Base-by-base conservation (phyloP, 106 monocot genomes). In the Allium sativum region DNA sequence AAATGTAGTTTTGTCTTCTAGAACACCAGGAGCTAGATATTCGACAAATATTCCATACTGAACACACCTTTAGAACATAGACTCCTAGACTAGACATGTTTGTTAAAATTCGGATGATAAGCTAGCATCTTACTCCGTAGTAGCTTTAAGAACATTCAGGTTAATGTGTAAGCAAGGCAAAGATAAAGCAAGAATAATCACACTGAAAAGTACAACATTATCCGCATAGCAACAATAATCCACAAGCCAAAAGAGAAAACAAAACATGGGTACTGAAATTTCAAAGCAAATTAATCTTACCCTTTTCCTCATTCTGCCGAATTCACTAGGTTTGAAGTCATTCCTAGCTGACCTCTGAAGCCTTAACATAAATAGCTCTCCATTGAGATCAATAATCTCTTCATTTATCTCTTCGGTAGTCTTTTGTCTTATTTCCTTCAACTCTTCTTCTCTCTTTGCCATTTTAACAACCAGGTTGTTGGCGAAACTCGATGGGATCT, bases 371-470 rank as follows among this genome's bases (percentile, higher is more conserved):
- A 88, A 74, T 40, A 93, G 77, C 75, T 93, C 93, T 9, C 93
- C 93, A 59, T 96, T 90, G 56, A 96, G 78, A 61, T 96, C 96
- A 47, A 91, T 55, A n/a, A 96, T 79, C 77, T 91, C 96, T 74
- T 96, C 96, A 40, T 91, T 84, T 45, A 96, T 73, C 68, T 82
- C 81, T 44, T 96, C 90, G 21, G 91, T 91, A 16, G 73, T 67
- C 80, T 76, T 91, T 7, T 43, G 56, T 66, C 96, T 67, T 2
- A 98, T 82, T 20, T 84, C 91, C 73, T 90, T 79, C 78, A 91
- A 8, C 72, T 91, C 87, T 72, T 82, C 82, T 78, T 78, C 82
- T 61, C 87, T 91, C 82, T 96, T 91, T 64, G 79, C 79, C 87
- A 91, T 87, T 71, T 58, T 75, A 62, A 72, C 72, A 60, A 56